Evolutionary conservation across 2,329 filamentous ascomycete genomes (phyloP).

Genomic region (Talaromyces sp.): DNA sequence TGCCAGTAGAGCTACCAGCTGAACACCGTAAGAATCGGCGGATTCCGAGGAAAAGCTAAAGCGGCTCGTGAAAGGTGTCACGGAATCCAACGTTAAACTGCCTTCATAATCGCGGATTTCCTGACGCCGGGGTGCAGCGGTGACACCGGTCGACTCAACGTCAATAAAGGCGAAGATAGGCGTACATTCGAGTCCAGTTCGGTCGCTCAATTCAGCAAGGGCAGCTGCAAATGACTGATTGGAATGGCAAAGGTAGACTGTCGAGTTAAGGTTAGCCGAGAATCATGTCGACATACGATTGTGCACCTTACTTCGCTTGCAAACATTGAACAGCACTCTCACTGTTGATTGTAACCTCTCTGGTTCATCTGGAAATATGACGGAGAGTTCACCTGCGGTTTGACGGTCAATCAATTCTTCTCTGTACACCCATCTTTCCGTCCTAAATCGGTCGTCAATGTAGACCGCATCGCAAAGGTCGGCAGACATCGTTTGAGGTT

Average conservation of each 20-base stretch:
- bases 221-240: constrained; percentile 53
- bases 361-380: constrained; percentile 37
- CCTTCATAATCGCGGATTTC: constrained; percentile 30
- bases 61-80: constrained; percentile 33
- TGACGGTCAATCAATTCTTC: constrained; percentile 1
- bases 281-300: not conserved
- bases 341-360: constrained; percentile 49
- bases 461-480: constrained; percentile 36
- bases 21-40: constrained; percentile 48
- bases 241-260: constrained; percentile 54
- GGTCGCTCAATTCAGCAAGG: constrained; percentile 51
- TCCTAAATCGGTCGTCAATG: constrained; percentile 45
- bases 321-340: constrained; percentile 48
- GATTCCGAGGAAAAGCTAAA: constrained; percentile 44
- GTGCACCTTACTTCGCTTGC: constrained; percentile 50
- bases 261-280: not conserved
- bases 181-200: constrained; percentile 44
- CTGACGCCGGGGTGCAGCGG: constrained; percentile 32
- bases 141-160: constrained; percentile 44
- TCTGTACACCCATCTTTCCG: constrained; percentile 44
- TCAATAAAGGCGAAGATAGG: constrained; percentile 58
- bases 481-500: constrained; percentile 42
- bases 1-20: constrained; percentile 47
- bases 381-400: not conserved
- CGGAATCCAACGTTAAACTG: constrained; percentile 29